These are phyloP conservation scores for Globisporangium irregulare DNA, from an alignment of 352 stramenopile genomes.

Conservation along the genomic window DNA sequence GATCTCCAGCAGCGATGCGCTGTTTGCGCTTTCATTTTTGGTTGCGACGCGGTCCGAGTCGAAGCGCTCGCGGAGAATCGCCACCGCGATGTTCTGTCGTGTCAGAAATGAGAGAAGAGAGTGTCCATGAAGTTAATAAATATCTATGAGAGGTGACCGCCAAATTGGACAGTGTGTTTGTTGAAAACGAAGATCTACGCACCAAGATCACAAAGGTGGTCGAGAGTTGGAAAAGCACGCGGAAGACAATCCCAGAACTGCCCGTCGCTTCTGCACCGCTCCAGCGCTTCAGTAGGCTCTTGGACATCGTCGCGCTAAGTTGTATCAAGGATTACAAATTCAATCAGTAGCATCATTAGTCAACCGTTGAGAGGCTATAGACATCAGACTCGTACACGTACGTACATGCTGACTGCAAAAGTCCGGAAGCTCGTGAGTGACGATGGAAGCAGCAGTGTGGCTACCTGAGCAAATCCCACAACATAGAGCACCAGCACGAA, in stretches of 20 bases:
- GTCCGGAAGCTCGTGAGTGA: slow-evolving; percentile 31
- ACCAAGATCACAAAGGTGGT: slow-evolving; percentile 48
- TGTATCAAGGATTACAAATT: neutral
- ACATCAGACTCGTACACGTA: neutral
- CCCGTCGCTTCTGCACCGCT: neutral
- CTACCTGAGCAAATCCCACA: slow-evolving; percentile 42
- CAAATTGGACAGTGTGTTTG: neutral
- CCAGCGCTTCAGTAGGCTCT: slow-evolving; percentile 15
- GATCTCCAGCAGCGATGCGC: slow-evolving; percentile 43
- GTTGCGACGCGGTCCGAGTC: slow-evolving; percentile 21
- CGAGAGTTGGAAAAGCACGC: slow-evolving; percentile 35
- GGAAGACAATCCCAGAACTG: slow-evolving; percentile 23
- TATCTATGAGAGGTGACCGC: neutral
- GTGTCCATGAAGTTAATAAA: too few species aligned
- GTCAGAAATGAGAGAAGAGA: neutral
- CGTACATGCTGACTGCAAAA: slow-evolving; percentile 51
- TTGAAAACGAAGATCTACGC: slow-evolving; percentile 3
- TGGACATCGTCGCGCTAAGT: slow-evolving; percentile 31
- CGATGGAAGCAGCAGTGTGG: slow-evolving; percentile 40
- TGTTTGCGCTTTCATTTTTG: slow-evolving; percentile 17
- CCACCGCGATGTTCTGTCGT: slow-evolving; percentile 52
- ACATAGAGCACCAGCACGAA: slow-evolving; percentile 43
- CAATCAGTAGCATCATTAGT: neutral
- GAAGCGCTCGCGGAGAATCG: slow-evolving; percentile 64
- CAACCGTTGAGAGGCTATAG: neutral